Evolutionary conservation across 192 early-diverging fungal species (phyloP), one percentile per base, ranked within the genome.

Genomic region (Allomyces macrogynus): DNA sequence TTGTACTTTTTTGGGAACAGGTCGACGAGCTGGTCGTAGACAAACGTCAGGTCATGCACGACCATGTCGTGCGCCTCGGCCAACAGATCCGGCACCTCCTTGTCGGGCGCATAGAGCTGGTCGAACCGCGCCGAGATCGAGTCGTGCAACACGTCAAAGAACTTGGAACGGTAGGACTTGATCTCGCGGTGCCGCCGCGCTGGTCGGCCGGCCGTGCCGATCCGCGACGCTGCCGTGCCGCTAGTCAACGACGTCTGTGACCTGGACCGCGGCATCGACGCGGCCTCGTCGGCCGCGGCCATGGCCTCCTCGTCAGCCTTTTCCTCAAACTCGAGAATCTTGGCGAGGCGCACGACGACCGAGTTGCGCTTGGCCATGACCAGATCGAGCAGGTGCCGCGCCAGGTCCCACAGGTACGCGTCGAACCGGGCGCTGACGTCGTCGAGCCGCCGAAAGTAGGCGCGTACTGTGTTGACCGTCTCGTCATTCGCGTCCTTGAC

Each of bases 321-420:
- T 72, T 99, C 96, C 71, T 99, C 96, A 18, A 73, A 74, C 73
- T 99, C 96, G 62, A 99, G 87, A 24, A 97, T 86, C 67, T 99
- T 99, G 67, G 91, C 85, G 42, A 99, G 64, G 54, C 87, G 81
- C 9, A 99, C 87, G 22, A 99, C 79, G 11, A 85, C 75, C 1
- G 87, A 78, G 0, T 79, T 76, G 43, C 88, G 78, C 20, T 77
- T 81, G 27, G 77, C 76, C 71, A 83, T 83, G 3, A 87, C 85
- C 64, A 99, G 75, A 4, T 89, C 85, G 43, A 93, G 81, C 61
- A 91, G 80, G 66, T 86, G 78, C 26, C 83, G 80, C 11, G 89
- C 81, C 20, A 99, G 74, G 26, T 80, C 73, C 89, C 93, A 99
- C 26, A 99, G 67, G 67, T 93, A 91, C 20, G 76, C 65, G 49